These are phyloP conservation scores for Moesziomyces sp. DNA, from an alignment of 1,284 basidiomycete genomes.

Conservation along the genomic window DNA sequence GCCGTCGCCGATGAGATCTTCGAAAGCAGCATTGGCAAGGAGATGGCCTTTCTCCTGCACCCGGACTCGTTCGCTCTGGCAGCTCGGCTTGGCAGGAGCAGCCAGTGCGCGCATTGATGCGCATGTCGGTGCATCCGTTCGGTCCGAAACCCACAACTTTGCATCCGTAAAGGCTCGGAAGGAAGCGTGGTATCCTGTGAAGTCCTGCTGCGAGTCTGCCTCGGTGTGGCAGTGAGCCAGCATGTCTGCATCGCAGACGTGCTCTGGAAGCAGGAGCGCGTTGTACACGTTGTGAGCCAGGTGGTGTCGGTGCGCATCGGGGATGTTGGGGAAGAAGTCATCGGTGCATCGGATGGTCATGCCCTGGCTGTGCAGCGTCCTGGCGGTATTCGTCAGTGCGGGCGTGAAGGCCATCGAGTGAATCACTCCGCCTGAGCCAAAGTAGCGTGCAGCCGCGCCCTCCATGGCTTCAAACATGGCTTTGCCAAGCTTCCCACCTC, in stretches of 20 bases:
- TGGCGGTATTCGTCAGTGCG: slow-evolving; percentile 30
- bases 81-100: slow-evolving; percentile 5
- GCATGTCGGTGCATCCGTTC: slow-evolving; percentile 14
- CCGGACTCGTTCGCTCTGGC: neutral
- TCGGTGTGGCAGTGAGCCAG: slow-evolving; percentile 34
- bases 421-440: slow-evolving; percentile 53
- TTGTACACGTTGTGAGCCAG: slow-evolving; percentile 53
- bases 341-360: slow-evolving; percentile 29
- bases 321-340: slow-evolving; percentile 62
- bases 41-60: slow-evolving; percentile 15
- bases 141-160: slow-evolving; percentile 35
- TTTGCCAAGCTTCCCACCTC: slow-evolving; percentile 4
- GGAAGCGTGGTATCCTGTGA: slow-evolving; percentile 50
- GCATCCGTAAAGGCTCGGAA: slow-evolving; percentile 57
- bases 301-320: slow-evolving; percentile 62
- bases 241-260: slow-evolving; percentile 63
- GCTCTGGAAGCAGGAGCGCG: slow-evolving; percentile 47
- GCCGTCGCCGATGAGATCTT: slow-evolving; percentile 21
- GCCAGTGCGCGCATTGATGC: slow-evolving; percentile 15
- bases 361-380: slow-evolving; percentile 29
- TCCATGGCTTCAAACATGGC: slow-evolving; percentile 43
- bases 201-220: slow-evolving; percentile 18
- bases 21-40: slow-evolving; percentile 9
- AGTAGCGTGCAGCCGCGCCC: slow-evolving; percentile 40
- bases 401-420: slow-evolving; percentile 59